Base-by-base conservation (phyloP, 2,329 filamentous ascomycete species). In the Elsinoe australis region DNA sequence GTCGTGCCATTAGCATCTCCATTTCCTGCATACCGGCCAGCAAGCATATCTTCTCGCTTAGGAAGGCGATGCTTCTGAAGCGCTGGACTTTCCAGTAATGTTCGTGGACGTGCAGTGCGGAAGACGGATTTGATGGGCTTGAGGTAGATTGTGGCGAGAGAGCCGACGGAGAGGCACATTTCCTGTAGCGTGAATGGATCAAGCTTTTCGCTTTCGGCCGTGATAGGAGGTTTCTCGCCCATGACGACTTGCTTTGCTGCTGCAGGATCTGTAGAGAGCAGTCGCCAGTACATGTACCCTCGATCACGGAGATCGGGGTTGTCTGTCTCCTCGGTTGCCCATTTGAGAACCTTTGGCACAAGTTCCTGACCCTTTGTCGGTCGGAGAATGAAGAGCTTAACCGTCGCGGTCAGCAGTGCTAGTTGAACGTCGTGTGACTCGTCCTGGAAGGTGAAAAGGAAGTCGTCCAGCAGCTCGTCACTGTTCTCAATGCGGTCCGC, bases 251-350 rank as follows among this genome's bases (percentile, higher is more conserved):
- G 73, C 62, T 85, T 92, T 1, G 92, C 92, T 0, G 84, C 80
- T 42, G 83, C 81, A 57, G 94, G 90, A 63, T 95, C 89, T 0
- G 88, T 94, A 1, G 88, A 95, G 1, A 98, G 75, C 10, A 98
- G 76, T 3, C 92, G 86, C 92, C 92, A 98, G 72, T 98, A 98
- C 89, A 98, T 96, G 71, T 95, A 98, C 0, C 92, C 92, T 58
- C 92, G 76, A 64, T 98, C 92, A 54, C 92, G 82, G 21, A 98
- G 78, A 66, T 98, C 92, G 0, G 92, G 92, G 65, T 98, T 95
- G 62, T 98, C 92, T n/a, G 90, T 96, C 65, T 96, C 92, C 65
- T 96, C 92, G 0, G 92, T 98, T 3, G 92, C 94, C 90, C 92
- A 96, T 67, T 96, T 96, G 44, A 98, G 73, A 2, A 96, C 90